Base-by-base conservation (phyloP, 1,139 yeast genomes). In the Entelexis paramagnoliae region DNA sequence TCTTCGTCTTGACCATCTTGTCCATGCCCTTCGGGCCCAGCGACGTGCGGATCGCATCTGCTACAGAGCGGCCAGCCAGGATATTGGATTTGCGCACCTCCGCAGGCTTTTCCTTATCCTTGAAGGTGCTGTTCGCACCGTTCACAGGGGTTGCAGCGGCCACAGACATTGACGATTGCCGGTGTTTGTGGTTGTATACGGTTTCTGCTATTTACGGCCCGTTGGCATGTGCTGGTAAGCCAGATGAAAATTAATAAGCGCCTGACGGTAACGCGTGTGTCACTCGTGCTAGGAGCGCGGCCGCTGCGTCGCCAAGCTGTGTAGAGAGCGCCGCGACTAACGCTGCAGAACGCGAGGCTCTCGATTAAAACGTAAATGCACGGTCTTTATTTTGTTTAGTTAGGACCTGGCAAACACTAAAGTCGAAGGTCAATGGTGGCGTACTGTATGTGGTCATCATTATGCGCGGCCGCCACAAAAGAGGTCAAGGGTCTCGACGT, bases 21-120 rank as follows among this genome's bases (percentile, higher is more conserved):
- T 91, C 99, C 98, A 91, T 91, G 56, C 99, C 98, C 68, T 88
- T 89, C 50, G 99, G 99, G 34, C 99, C 99, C 55, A 91, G 73
- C 11, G 97, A 88, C 3, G 99, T 91, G 68, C 98, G 78, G 65
- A 91, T 88, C 50, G 98, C 98, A 69, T 93, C 98, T 2, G 96
- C 91, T 39, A 93, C 98, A 4, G 98, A 97, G 63, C 94, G 76
- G 10, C 97, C 98, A 1, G 98, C 98, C 56, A 86, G 75, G 60
- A 93, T 89, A 66, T 93, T 93, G 52, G 93, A 81, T 67, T 79
- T 82, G 60, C 99, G 84, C 53, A 93, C 97, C 71, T 91, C 98
- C 67, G 84, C 94, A 14, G 99, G 98, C 75, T 93, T 91, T 66
- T 93, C 98, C 68, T 83, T 88, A 71, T 88, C 91, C 66, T 81